Evolutionary conservation across 345 rosid species (phyloP).

Genomic region (Eucalyptus curtisii): DNA sequence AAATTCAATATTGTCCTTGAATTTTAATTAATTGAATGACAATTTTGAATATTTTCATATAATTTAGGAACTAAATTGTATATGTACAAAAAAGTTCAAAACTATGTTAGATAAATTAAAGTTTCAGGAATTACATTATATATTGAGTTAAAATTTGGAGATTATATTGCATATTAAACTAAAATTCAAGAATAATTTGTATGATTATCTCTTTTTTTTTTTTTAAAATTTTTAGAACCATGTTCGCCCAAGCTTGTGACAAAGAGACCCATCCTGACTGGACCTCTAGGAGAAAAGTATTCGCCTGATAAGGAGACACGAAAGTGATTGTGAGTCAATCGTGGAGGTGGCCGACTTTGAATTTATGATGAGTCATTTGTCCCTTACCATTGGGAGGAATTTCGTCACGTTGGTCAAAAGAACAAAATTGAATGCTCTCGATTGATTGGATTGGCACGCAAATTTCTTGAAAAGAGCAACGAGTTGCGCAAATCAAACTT

Average conservation of each 20-base stretch:
- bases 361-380: not conserved
- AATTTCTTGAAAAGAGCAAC: not conserved
- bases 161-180: too few species aligned
- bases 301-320: not conserved
- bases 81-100: too few species aligned
- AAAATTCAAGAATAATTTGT: too few species aligned
- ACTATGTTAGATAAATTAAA: not conserved
- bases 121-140: fast-evolving
- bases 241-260: not conserved
- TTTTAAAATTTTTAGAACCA: not conserved
- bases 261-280: not conserved
- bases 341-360: not conserved
- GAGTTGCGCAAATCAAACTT: not conserved
- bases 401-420: not conserved
- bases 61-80: too few species aligned
- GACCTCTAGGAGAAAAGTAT: not conserved
- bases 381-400: not conserved
- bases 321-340: not conserved
- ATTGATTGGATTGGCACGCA: not conserved
- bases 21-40: too few species aligned
- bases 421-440: not conserved
- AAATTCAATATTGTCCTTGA: too few species aligned
- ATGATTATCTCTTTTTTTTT: too few species aligned
- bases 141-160: too few species aligned
- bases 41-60: too few species aligned